Base-by-base conservation (phyloP, 1,284 basidiomycete species). In the Agroathelia rolfsii region DNA sequence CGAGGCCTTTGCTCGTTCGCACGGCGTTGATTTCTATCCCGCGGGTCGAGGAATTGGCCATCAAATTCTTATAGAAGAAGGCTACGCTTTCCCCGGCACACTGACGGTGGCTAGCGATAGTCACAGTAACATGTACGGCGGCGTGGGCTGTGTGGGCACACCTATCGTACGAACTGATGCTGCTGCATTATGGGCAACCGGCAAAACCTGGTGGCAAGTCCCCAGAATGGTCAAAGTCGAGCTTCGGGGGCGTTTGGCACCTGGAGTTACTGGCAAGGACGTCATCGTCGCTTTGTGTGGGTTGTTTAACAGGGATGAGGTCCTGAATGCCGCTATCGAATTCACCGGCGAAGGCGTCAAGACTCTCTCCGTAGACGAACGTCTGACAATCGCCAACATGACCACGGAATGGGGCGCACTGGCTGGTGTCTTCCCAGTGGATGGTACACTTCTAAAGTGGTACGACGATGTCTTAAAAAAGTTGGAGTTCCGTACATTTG, bases 121-220 rank as follows among this genome's bases (percentile, higher is more conserved):
- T 51, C 94, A 99, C 58, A 90, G 84, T 46, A 99, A 99, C 57
- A 95, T 95, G 86, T 99, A 99, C 51, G 94, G 94, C 18, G 94
- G 94, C 32, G 87, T 99, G 1, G 94, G 92, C 2, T 95, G 93
- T 49, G 76, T 99, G 5, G 94, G 94, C 6, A 99, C 94, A 0
- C 92, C 94, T 2, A 95, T 98, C 44, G 94, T 93, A 4, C 74
- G 88, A 27, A 92, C 87, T 13, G 89, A 93, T 45, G 87, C 88
- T 12, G 89, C 89, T 0, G 93, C 94, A 2, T 77, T 99, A 12
- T 99, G 94, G 94, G 92, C 95, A 3, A 98, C 95, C 0, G 90
- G 94, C 25, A 90, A 90, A 59, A 98, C 95, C 3, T 99, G 94
- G 94, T 98, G 94, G 95, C 94, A 98, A 63, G 85, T 99, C 16